Conservation (phyloP, 2,329 filamentous ascomycete genomes). For the Gaeumannomyces sp. region DNA sequence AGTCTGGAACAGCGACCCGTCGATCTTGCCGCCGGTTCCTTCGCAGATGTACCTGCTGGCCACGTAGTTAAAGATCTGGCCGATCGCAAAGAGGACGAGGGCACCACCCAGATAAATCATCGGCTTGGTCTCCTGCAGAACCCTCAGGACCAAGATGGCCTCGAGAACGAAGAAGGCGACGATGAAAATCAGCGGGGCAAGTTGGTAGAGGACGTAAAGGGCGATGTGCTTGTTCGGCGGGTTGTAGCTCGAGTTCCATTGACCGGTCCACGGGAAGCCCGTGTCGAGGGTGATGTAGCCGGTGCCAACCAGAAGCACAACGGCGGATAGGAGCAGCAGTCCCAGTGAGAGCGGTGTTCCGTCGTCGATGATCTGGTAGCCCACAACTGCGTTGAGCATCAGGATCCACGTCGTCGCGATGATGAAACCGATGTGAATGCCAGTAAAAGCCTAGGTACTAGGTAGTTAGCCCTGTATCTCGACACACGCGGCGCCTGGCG, state of each 20-base stretch:
- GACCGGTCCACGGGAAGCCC: constrained; percentile 75
- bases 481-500: not conserved
- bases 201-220: constrained; percentile 90
- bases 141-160: constrained; percentile 70
- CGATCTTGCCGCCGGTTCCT: constrained; percentile 77
- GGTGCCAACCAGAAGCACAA: constrained; percentile 75
- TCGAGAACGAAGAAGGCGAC: constrained; percentile 82
- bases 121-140: constrained; percentile 84
- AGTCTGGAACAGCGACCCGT: constrained; percentile 88
- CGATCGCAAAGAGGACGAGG: constrained; percentile 77
- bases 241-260: constrained; percentile 58
- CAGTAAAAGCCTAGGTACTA: constrained; percentile 66
- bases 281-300: constrained; percentile 96
- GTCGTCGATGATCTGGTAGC: constrained; percentile 90
- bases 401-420: constrained; percentile 85
- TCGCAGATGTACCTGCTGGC: constrained; percentile 87
- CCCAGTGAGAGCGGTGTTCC: constrained; percentile 79
- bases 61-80: constrained; percentile 94
- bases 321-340: constrained; percentile 65
- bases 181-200: constrained; percentile 84
- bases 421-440: constrained; percentile 84
- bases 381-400: constrained; percentile 84
- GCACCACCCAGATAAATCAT: constrained; percentile 80
- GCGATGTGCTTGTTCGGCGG: constrained; percentile 68
- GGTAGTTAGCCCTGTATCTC: constrained; percentile 9